Conservation (phyloP, 2,329 filamentous ascomycete genomes). For the Paracoccidioides brasiliensis region DNA sequence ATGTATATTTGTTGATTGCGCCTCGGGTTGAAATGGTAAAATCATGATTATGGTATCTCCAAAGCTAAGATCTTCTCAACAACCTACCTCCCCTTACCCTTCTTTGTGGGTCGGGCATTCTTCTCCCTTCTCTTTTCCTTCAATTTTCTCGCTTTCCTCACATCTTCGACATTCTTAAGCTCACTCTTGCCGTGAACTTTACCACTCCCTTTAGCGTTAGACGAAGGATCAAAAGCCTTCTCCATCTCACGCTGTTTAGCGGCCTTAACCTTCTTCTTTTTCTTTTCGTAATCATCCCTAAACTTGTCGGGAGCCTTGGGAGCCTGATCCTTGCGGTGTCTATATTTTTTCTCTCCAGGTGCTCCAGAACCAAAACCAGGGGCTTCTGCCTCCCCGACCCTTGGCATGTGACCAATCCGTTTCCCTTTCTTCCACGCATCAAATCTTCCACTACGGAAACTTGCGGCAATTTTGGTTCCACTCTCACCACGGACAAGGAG, state of each 20-base stretch:
- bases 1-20: background rate
- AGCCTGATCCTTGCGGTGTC: slow-evolving; percentile 74
- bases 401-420: slow-evolving; percentile 63
- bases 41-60: background rate
- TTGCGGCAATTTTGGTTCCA: slow-evolving; percentile 89
- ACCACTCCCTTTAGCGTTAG: slow-evolving; percentile 42
- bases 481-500: slow-evolving; percentile 76
- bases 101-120: slow-evolving; percentile 70
- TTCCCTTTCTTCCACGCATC: slow-evolving; percentile 84
- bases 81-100: slow-evolving; percentile 17
- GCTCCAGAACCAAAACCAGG: slow-evolving; percentile 18
- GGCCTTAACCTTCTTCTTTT: slow-evolving; percentile 79
- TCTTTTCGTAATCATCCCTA: slow-evolving; percentile 76
- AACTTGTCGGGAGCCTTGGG: slow-evolving; percentile 90
- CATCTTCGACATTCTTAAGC: slow-evolving; percentile 69
- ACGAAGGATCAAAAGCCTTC: slow-evolving; percentile 5
- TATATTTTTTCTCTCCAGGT: slow-evolving; percentile 49
- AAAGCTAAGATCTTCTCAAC: background rate
- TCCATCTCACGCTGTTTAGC: slow-evolving; percentile 55
- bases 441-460: slow-evolving; percentile 85
- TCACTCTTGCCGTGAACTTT: slow-evolving; percentile 62
- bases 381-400: slow-evolving; percentile 68
- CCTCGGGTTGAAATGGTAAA: background rate
- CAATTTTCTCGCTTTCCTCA: slow-evolving; percentile 66
- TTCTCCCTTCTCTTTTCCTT: slow-evolving; percentile 69